Evolutionary conservation across 805 yeast species (phyloP), one percentile per base, ranked within the genome.

Genomic region (Torulaspora indica): DNA sequence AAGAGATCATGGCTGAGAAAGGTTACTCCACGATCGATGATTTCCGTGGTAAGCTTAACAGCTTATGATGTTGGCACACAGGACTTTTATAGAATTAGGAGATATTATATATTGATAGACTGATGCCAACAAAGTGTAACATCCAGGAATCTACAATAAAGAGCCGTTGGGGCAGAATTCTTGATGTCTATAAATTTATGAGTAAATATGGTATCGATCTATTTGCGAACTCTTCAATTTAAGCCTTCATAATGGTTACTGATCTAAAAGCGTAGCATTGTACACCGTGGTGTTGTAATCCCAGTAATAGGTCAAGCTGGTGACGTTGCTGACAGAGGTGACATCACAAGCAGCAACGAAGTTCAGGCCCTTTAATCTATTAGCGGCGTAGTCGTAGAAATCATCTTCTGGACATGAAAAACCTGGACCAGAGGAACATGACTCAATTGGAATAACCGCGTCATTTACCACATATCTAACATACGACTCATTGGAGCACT

Each of bases 381-480:
- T 43, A 24, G 57, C 59, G 36, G 69, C 58, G 43, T 63, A 63
- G 5, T 56, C 42, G 49, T 59, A 58, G 51, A 60, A 73, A 41
- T 61, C 60, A 23, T 54, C 60, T 42, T 67, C 58, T 46, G 68
- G 65, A 58, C 81, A 70, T 30, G 74, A 66, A 57, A 69, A 75
- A 1, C 79, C 80, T 8, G 82, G 82, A 3, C 83, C 83, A 34
- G 64, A 58, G 33, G 69, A 64, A 57, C 82, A 77, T 29, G 57
- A 53, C 17, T 70, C 70, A 27, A 75, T 55, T 23, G 82, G 81
- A 37, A 74, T 63, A 18, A 78, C 80, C 1, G 79, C 79, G 48
- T 77, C 81, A 54, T 78, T 77, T 14, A 76, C 51, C 5, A 75
- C 60, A 29, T 68, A 64, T 57, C 82, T 72, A 12, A 77, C 76